Evolutionary conservation across 2,329 filamentous ascomycete genomes (phyloP).

Genomic region (Penicillium freii): DNA sequence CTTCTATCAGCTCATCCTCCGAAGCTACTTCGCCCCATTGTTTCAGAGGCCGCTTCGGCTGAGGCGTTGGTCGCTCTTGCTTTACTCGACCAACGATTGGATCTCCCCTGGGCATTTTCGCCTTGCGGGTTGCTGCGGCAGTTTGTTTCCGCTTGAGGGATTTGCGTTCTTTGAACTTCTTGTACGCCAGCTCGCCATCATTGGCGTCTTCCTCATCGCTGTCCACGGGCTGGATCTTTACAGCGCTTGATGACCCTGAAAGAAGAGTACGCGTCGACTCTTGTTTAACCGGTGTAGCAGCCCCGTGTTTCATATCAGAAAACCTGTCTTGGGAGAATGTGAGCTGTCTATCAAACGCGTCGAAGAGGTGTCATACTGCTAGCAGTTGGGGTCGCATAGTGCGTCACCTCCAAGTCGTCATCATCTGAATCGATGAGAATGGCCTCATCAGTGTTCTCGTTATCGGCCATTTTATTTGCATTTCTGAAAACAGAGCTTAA

Average conservation of each 20-base stretch:
- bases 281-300: conserved; percentile 3
- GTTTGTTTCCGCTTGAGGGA: conserved; percentile 53
- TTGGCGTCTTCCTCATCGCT: conserved; percentile 37
- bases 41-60: conserved; percentile 34
- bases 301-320: neutral
- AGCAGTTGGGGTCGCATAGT: conserved; percentile 11
- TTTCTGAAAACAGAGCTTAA: neutral
- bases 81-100: conserved; percentile 39
- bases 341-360: conserved; percentile 19
- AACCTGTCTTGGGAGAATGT: conserved; percentile 14
- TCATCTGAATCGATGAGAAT: conserved; percentile 35
- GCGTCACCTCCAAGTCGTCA: conserved; percentile 47
- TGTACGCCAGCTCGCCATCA: conserved; percentile 52
- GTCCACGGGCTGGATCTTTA: conserved; percentile 26
- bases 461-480: conserved; percentile 18
- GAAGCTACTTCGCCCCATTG: conserved; percentile 50
- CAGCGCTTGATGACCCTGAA: conserved; percentile 15
- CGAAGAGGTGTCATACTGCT: conserved; percentile 15
- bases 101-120: conserved; percentile 44
- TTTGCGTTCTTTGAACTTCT: conserved; percentile 63
- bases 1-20: conserved; percentile 56
- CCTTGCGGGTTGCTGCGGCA: conserved; percentile 49
- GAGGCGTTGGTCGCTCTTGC: conserved; percentile 23
- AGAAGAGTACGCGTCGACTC: neutral
- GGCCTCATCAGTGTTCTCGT: conserved; percentile 21